phyloP scores from a whole-genome alignment of 2,329 filamentous ascomycete species.

The Fusarium sp. region DNA sequence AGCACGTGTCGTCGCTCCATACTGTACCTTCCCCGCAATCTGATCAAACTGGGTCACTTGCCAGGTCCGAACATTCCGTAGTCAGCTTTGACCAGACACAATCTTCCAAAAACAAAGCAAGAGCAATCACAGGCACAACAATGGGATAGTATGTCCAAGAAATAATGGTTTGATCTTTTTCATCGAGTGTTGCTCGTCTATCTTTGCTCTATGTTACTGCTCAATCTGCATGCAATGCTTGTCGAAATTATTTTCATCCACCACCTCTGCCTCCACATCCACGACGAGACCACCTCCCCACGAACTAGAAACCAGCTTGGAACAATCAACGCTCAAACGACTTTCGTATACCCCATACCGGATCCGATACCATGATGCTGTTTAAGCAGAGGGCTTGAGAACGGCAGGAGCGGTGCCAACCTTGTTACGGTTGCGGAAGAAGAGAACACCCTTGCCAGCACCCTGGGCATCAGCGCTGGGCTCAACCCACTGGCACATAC shows the following conservation, averaged over 20 bases:
- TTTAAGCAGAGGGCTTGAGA: constrained; percentile 35
- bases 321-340: constrained; percentile 38
- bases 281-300: constrained; percentile 14
- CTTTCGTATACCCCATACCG: constrained; percentile 6
- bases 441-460: constrained; percentile 84
- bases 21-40: constrained; percentile 29
- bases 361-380: neutral
- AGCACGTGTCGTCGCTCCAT: constrained; percentile 21
- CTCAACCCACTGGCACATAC: constrained; percentile 98
- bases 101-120: constrained; percentile 2
- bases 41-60: constrained; percentile 12
- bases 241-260: constrained; percentile 24
- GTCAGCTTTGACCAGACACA: constrained; percentile 6
- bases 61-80: constrained; percentile 21
- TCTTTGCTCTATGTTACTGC: constrained; percentile 31
- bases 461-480: constrained; percentile 83
- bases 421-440: constrained; percentile 96
- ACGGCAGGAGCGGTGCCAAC: constrained; percentile 68
- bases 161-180: constrained; percentile 28
- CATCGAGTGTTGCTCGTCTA: constrained; percentile 27
- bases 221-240: constrained; percentile 29
- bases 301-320: constrained; percentile 33
- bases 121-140: neutral
- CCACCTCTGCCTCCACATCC: constrained; percentile 12
- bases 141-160: neutral